Evolutionary conservation across 768 basidiomycete genomes (phyloP), one percentile per base, ranked within the genome.

Genomic region (Russula olivacea): DNA sequence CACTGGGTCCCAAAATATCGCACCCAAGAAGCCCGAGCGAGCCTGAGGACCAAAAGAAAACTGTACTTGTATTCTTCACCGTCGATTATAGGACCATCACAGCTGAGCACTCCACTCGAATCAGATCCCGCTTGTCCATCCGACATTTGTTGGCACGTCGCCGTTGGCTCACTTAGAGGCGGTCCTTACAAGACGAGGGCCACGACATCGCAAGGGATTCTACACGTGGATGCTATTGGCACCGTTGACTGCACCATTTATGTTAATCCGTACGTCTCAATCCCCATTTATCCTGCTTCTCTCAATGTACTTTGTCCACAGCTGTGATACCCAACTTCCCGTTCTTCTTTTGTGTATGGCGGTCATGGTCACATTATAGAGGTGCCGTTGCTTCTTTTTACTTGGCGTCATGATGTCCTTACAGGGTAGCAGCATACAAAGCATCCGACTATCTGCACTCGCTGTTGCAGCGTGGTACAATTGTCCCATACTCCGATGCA

Each of bases 271-370:
- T 91, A 69, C 60, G 90, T 74, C 19, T 28, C 56, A 25, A 15
- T 30, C 50, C 14, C 28, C 49, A 14, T 6, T 30, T 32, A 5
- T 40, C 17, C 11, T 25, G 10, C 41, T 21, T 15, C n/a, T 45
- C 53, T 55, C 36, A 58, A 62, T 30, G 19, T 15, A 23, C 21
- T 21, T 49, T 58, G 48, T 21, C 12, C 32, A 19, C 61, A 92
- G 90, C 90, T 28, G 71, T 92, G 49, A 83, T 92, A 73, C 91
- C 90, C 34, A 93, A 93, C 71, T 73, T 93, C 23, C 90, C 90
- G 0, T 87, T 93, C 72, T 90, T 93, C 76, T 93, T 89, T 74
- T 91, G 88, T 68, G 81, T 79, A 11, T 93, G 90, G 90, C 80
- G 90, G 49, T 85, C 88, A 48, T 93, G 89, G 89, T 87, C 85